phyloP scores from a whole-genome alignment of 768 basidiomycete species.

The Boletus bicolor region DNA sequence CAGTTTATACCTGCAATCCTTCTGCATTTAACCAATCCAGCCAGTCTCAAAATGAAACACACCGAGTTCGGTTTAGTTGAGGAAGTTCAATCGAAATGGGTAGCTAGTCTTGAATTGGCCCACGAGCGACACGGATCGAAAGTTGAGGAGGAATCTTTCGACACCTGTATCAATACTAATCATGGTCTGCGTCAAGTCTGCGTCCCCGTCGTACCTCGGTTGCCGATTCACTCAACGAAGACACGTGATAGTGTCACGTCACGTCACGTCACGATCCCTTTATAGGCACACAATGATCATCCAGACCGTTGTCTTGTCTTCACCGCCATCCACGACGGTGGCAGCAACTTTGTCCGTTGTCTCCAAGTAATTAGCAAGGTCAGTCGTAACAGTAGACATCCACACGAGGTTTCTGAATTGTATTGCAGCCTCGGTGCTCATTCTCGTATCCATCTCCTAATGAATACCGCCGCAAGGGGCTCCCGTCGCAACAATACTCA shows the following conservation, averaged over 20 bases:
- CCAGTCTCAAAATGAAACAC: no score
- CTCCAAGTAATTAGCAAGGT: slow-evolving; percentile 1
- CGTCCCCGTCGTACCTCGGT: no score
- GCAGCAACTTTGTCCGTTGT: neutral
- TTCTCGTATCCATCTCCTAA: slow-evolving; percentile 2
- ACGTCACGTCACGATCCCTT: slow-evolving; percentile 6
- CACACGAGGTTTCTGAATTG: neutral
- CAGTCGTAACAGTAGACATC: neutral
- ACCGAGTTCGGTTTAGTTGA: no score
- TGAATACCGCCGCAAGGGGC: slow-evolving; percentile 24
- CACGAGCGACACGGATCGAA: no score
- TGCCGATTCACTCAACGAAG: neutral
- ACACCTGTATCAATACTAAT: no score
- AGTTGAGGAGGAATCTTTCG: no score
- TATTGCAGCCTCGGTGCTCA: neutral
- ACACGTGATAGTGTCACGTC: slow-evolving; percentile 15
- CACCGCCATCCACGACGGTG: slow-evolving; percentile 12
- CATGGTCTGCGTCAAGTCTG: no score
- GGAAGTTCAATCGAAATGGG: no score
- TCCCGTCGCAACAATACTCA: slow-evolving; percentile 27
- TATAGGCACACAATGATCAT: slow-evolving; percentile 6
- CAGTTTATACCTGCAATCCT: no score
- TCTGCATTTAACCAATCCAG: no score
- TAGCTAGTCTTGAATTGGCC: no score
- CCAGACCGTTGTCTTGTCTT: neutral